These are phyloP conservation scores for Cercospora zeina DNA, from an alignment of 2,329 filamentous ascomycete genomes.

Conservation along the genomic window DNA sequence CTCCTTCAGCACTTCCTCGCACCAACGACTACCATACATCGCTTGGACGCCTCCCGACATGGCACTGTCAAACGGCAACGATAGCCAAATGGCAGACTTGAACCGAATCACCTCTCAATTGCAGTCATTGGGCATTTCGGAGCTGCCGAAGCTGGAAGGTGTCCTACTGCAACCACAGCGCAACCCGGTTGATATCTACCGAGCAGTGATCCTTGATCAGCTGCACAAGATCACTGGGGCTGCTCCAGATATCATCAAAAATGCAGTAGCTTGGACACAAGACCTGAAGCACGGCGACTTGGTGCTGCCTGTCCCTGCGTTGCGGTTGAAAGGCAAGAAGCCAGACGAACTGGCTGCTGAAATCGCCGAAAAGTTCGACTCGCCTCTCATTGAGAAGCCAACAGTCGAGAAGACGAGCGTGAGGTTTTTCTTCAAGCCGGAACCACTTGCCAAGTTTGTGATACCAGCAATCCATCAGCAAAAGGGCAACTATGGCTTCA, in stretches of 20 bases:
- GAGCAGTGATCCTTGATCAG: conserved; percentile 70
- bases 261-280: conserved; percentile 74
- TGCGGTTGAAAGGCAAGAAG: conserved; percentile 69
- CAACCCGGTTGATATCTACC: conserved; percentile 79
- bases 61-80: conserved; percentile 27
- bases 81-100: conserved; percentile 24
- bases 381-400: conserved; percentile 71
- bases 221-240: conserved; percentile 69
- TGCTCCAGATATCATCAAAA: conserved; percentile 69
- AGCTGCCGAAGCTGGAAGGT: conserved; percentile 33
- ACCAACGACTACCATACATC: neutral
- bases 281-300: conserved; percentile 81
- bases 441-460: conserved; percentile 63
- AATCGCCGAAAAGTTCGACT: conserved; percentile 58
- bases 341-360: conserved; percentile 58
- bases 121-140: conserved; percentile 35
- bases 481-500: conserved; percentile 63
- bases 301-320: conserved; percentile 73
- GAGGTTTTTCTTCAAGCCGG: conserved; percentile 77
- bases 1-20: neutral
- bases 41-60: conserved; percentile 21
- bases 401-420: conserved; percentile 67
- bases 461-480: conserved; percentile 68
- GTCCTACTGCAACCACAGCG: conserved; percentile 57
- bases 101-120: conserved; percentile 37